These are phyloP conservation scores for Knufia fluminis DNA, from an alignment of 2,329 filamentous ascomycete genomes.

Conservation along the genomic window DNA sequence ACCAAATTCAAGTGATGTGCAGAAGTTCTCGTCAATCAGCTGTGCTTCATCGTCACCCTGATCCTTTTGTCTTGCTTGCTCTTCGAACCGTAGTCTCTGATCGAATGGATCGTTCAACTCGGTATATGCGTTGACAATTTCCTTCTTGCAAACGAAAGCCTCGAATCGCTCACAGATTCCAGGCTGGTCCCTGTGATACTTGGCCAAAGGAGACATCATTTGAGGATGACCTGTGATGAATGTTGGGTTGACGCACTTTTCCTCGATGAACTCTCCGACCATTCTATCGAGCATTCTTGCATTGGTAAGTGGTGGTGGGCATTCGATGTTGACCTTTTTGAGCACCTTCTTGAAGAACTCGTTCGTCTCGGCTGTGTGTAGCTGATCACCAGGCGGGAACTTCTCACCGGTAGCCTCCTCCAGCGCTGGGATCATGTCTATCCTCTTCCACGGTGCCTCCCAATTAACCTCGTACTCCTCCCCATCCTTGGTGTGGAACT, in stretches of 20 bases:
- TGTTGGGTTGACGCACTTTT: conserved; percentile 85
- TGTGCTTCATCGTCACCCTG: conserved; percentile 97
- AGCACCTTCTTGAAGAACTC: conserved; percentile 76
- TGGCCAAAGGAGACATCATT: conserved; percentile 93
- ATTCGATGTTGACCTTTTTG: conserved; percentile 85
- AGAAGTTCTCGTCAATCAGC: conserved; percentile 91
- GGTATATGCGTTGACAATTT: conserved; percentile 93
- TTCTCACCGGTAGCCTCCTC: conserved; percentile 86
- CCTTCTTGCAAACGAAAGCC: conserved; percentile 93
- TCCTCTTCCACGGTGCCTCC: conserved; percentile 83
- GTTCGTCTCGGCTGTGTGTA: conserved; percentile 83
- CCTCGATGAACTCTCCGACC: conserved; percentile 88
- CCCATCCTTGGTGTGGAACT: conserved; percentile 75
- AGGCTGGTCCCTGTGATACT: conserved; percentile 72
- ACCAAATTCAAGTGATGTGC: conserved; percentile 78
- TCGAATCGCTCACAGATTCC: conserved; percentile 96
- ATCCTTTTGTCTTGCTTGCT: conserved; percentile 91
- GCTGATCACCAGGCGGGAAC: conserved; percentile 79
- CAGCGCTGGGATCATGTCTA: conserved; percentile 92
- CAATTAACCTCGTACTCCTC: conserved; percentile 90
- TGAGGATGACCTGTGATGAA: conserved; percentile 78
- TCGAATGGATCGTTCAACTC: conserved; percentile 97
- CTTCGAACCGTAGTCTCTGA: conserved; percentile 82
- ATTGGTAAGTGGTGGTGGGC: conserved; percentile 82
- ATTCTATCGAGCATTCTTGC: conserved; percentile 94